Conservation (phyloP, 2,329 filamentous ascomycete species). For the Colletotrichum graminicola region DNA sequence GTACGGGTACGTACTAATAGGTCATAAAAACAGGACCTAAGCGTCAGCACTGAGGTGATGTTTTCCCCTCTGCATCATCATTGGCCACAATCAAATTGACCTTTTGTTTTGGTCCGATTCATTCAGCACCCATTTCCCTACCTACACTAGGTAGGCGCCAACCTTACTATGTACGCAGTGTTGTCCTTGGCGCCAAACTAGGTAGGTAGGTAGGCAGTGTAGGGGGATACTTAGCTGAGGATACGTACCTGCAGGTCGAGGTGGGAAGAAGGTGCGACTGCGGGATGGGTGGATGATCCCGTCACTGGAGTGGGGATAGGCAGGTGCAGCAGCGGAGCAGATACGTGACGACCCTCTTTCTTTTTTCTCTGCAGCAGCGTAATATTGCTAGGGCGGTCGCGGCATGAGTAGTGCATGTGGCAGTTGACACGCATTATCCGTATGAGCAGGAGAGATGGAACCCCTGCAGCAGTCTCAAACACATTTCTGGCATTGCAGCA, state of each 20-base stretch:
- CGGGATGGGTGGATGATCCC: constrained; percentile 18
- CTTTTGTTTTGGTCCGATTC: too few relatives aligned
- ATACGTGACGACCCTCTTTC: constrained; percentile 31
- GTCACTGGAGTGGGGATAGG: constrained; percentile 10
- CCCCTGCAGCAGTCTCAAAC: constrained; percentile 46
- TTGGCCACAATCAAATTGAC: too few relatives aligned
- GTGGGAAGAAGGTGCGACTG: neutral
- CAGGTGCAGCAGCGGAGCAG: neutral
- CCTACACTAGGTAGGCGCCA: too few relatives aligned
- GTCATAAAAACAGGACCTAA: too few relatives aligned
- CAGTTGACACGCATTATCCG: too few relatives aligned
- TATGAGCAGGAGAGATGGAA: constrained; percentile 37
- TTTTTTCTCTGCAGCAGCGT: constrained; percentile 11
- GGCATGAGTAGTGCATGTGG: neutral
- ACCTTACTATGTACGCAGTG: too few relatives aligned
- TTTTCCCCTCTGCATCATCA: too few relatives aligned
- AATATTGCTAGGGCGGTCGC: neutral
- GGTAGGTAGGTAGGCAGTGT: too few relatives aligned
- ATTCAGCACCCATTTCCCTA: too few relatives aligned
- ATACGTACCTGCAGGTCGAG: constrained; percentile 8
- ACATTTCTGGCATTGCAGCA: constrained; percentile 40
- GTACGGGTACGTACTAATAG: too few relatives aligned
- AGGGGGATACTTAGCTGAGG: too few relatives aligned
- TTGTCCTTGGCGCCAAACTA: neutral
- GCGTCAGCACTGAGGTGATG: too few relatives aligned